Evolutionary conservation across 202 grass and related monocot genomes (phyloP).

Genomic region (Sporobolus alterniflorus): DNA sequence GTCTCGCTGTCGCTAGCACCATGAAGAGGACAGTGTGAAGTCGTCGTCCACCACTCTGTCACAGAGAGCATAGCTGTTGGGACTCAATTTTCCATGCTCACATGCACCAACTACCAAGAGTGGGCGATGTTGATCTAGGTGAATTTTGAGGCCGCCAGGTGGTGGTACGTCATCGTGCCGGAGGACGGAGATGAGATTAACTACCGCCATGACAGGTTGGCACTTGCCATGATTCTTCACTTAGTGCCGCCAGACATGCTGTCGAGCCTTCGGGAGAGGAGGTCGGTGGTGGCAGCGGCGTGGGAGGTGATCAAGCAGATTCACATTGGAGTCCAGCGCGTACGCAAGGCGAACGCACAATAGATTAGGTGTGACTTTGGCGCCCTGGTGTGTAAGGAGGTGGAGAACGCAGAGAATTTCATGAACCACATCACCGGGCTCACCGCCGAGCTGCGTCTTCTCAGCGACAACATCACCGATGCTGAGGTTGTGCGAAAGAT

Average conservation of each 20-base stretch:
- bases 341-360: neutral
- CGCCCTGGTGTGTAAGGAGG: neutral
- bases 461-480: neutral
- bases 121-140: neutral
- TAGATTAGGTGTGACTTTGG: neutral
- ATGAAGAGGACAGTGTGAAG: neutral
- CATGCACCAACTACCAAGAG: neutral
- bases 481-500: too few species aligned
- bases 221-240: neutral
- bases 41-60: neutral
- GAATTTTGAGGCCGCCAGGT: neutral
- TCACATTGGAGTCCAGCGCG: neutral
- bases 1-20: too few species aligned
- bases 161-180: too few species aligned
- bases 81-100: too few species aligned
- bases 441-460: neutral
- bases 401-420: neutral
- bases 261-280: neutral
- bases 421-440: too few species aligned
- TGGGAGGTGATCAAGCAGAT: too few species aligned
- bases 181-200: neutral
- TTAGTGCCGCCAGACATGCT: neutral
- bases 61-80: too few species aligned
- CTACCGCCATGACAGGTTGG: neutral
- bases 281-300: too few species aligned